Base-by-base conservation (phyloP, 2,329 filamentous ascomycete species). In the Aureobasidium sp. region DNA sequence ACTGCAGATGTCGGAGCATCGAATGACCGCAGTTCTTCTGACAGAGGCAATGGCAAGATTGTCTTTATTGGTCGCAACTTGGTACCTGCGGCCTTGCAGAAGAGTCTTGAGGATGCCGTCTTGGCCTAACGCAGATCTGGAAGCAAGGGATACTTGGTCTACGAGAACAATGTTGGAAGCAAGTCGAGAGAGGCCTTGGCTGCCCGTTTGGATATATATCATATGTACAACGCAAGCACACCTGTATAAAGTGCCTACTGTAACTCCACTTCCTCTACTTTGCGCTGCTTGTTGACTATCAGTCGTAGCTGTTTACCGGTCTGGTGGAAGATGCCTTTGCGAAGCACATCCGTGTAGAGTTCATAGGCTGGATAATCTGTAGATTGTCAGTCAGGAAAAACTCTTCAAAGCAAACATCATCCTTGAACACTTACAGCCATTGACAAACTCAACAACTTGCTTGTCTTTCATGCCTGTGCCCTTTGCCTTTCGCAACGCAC, bases 381-480 rank as follows among this genome's bases (percentile, higher is more conserved):
- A 13, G 4, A 38, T 23, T 8, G 7, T 21, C 4, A n/a, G 19
- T 50, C 47, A 37, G 31, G 10, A 25, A 25, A 37, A n/a, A 9
- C 19, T 4, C n/a, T 23, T 5, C 10, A 10, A 35, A 37, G 47
- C 13, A 27, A 17, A 3, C 3, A 2, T 23, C 9, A 17, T 29
- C 5, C n/a, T 4, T 9, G 38, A 4, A 6, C 13, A 73, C 79
- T 64, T 69, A 82, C 79, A 84, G 64, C 84, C 84, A 69, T 87
- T 81, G 17, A 89, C 88, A 71, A 96, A 96, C 49, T 80, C 78
- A 60, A 84, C 78, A 45, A 96, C 89, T 71, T 93, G 82, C 60
- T 90, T 86, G 66, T 89, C 86, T 1, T 84, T 87, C 92, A 96
- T 96, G 31, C 90, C 91, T 0, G 79, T 81, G 1, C 88, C 90